A percentile compares a stretch with the other conserved stretches of the same genome.
These are phyloP conservation scores for Rosa hybrid DNA, from an alignment of 331 rosid genomes.

Conservation along the genomic window DNA sequence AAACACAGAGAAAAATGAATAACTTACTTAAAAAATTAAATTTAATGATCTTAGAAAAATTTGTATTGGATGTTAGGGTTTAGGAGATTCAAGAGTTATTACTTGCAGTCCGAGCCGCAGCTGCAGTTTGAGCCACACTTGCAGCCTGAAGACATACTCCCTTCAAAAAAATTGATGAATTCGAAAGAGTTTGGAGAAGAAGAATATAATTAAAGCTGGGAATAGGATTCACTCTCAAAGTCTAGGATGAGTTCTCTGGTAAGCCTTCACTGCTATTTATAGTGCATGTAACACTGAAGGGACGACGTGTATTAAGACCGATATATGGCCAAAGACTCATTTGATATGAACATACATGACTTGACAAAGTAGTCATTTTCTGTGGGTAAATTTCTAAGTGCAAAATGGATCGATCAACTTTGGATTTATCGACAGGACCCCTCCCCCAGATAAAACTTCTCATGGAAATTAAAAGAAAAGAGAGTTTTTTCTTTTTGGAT, in stretches of 20 bases:
- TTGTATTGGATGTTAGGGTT: neutral
- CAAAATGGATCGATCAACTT: conserved; percentile 2
- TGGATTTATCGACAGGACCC: conserved; percentile 2
- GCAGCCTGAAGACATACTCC: conserved; percentile 41
- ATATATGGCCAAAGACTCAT: neutral
- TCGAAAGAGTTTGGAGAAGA: neutral
- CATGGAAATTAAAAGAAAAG: neutral
- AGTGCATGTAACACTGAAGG: neutral
- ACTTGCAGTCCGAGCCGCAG: conserved; percentile 30
- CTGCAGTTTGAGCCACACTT: conserved; percentile 25
- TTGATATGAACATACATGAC: neutral
- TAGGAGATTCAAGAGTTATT: neutral
- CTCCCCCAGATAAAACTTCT: neutral
- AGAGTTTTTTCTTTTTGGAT: neutral
- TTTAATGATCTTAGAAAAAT: neutral
- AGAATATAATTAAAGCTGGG: neutral
- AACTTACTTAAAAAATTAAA: neutral
- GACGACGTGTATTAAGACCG: neutral
- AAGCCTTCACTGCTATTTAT: conserved; percentile 27
- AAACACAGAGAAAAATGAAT: neutral
- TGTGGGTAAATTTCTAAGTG: neutral
- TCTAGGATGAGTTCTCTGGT: conserved; percentile 18
- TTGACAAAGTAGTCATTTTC: conserved; percentile 20
- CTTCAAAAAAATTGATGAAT: neutral
- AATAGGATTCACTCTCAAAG: neutral